Conservation (phyloP, 768 basidiomycete species). For the Paxillus involutus region DNA sequence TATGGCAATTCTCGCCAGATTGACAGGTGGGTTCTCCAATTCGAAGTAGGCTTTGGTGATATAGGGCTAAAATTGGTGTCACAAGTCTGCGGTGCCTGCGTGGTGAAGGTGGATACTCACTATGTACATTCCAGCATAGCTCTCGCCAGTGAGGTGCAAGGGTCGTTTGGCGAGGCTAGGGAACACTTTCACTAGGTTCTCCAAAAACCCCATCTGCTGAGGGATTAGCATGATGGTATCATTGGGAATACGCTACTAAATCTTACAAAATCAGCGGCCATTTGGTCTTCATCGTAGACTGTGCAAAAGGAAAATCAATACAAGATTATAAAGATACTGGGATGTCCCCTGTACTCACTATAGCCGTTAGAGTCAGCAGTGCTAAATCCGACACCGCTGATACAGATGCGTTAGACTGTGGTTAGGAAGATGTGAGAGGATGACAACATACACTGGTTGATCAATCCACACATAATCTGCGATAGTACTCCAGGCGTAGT, state of each 20-base stretch:
- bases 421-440: background rate
- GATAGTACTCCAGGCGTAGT: constrained; percentile 56
- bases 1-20: constrained; percentile 65
- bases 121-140: constrained; percentile 74
- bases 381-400: constrained; percentile 60
- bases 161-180: constrained; percentile 67
- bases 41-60: constrained; percentile 72
- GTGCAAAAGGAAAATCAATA: constrained; percentile 11
- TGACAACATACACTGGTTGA: constrained; percentile 55
- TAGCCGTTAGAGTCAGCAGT: constrained; percentile 64
- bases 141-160: constrained; percentile 69
- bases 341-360: constrained; percentile 36
- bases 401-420: constrained; percentile 3
- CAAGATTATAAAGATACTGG: background rate
- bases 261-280: constrained; percentile 52
- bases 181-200: constrained; percentile 73
- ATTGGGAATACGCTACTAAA: background rate
- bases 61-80: constrained; percentile 52
- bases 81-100: background rate
- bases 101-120: constrained; percentile 33
- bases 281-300: constrained; percentile 64
- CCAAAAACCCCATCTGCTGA: constrained; percentile 65
- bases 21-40: constrained; percentile 63
- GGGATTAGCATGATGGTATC: constrained; percentile 1
- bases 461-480: constrained; percentile 76